A percentile compares a stretch with the other conserved stretches of the same genome.
Conservation (phyloP, 352 stramenopile genomes). For the Aphanomyces stellatus region DNA sequence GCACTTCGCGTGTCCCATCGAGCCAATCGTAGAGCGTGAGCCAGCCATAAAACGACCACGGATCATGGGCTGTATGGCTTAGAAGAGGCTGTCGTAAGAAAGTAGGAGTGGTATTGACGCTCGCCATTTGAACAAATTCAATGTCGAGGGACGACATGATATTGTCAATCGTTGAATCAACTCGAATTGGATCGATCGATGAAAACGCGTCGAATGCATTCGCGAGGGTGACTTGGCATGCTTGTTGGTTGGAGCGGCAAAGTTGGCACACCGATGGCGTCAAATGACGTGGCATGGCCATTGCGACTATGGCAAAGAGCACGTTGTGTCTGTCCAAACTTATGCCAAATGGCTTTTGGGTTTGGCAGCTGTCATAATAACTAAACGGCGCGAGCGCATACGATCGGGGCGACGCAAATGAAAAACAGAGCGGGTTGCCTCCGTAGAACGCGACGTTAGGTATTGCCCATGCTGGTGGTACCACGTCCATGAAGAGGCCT, state of each 20-base stretch:
- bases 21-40: background rate
- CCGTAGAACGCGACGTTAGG: background rate
- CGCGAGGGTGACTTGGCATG: background rate
- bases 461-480: background rate
- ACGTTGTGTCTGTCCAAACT: background rate
- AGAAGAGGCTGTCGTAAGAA: background rate
- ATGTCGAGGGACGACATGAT: background rate
- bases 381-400: background rate
- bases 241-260: background rate
- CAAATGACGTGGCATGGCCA: background rate
- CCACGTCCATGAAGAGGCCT: background rate
- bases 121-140: background rate
- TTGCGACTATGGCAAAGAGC: background rate
- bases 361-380: background rate
- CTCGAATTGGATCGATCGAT: background rate
- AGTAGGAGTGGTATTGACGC: background rate
- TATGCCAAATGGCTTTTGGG: background rate
- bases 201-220: background rate
- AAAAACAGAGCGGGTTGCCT: background rate
- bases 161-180: background rate
- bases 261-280: background rate
- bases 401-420: background rate
- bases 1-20: background rate
- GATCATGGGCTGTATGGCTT: background rate
- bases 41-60: background rate